Conservation (phyloP, 2,329 filamentous ascomycete genomes). For the Zymoseptoria ardabiliae region DNA sequence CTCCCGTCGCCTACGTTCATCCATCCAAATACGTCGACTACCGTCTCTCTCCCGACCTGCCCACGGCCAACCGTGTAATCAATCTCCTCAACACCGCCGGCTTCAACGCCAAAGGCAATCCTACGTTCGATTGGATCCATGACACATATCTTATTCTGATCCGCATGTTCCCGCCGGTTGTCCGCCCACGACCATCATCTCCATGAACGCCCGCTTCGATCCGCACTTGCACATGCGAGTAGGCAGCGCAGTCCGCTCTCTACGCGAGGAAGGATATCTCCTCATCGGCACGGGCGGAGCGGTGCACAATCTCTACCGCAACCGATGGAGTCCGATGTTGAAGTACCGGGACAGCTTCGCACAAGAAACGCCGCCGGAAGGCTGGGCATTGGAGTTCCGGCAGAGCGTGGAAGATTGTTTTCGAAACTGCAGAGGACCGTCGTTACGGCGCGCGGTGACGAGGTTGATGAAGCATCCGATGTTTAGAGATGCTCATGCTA, state of each 20-base stretch:
- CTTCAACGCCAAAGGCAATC: conserved; percentile 48
- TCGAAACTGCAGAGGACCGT: conserved; percentile 46
- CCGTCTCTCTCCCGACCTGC: conserved; percentile 53
- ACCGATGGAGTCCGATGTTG: conserved; percentile 59
- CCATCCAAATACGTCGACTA: conserved; percentile 59
- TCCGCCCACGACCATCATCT: conserved; percentile 57
- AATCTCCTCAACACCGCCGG: conserved; percentile 44
- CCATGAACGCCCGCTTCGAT: conserved; percentile 49
- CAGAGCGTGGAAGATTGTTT: conserved; percentile 58
- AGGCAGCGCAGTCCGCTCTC: conserved; percentile 48
- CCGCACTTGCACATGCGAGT: conserved; percentile 52
- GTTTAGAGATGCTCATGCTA: conserved; percentile 60
- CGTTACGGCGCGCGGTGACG: conserved; percentile 48
- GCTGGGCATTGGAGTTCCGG: conserved; percentile 57
- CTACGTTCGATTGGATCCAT: conserved; percentile 63
- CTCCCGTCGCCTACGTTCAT: conserved; percentile 59
- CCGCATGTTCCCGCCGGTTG: conserved; percentile 58
- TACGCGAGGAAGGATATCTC: conserved; percentile 50
- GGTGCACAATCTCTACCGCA: conserved; percentile 64
- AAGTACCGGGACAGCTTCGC: conserved; percentile 57
- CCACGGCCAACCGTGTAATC: conserved; percentile 45
- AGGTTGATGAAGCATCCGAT: conserved; percentile 61
- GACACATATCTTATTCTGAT: conserved; percentile 63
- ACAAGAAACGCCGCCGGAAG: conserved; percentile 50
- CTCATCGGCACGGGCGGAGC: conserved; percentile 55